Conservation (phyloP, 345 rosid species). For the Hevea brasiliensis region DNA sequence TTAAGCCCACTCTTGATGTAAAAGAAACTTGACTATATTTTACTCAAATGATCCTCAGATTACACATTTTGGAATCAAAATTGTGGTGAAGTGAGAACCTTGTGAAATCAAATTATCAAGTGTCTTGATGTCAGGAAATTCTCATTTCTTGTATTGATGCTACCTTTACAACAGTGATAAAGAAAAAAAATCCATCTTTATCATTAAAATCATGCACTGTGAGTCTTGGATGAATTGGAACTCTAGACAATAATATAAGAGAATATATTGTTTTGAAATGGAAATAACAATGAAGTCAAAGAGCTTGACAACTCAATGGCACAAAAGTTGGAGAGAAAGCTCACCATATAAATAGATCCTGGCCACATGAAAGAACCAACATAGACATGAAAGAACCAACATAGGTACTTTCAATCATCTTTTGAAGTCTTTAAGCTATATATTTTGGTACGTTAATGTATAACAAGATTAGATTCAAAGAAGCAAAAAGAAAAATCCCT, state of each 20-base stretch:
- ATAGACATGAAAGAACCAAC: neutral
- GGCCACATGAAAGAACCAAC: neutral
- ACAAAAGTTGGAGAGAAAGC: conserved; percentile 17
- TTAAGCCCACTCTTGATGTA: no score
- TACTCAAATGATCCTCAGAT: no score
- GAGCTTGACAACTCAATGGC: conserved; percentile 26
- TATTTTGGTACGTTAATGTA: conserved; percentile 12
- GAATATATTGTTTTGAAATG: neutral
- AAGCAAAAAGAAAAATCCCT: conserved; percentile 27
- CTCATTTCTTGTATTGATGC: neutral
- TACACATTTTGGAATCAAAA: no score
- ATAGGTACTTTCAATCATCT: conserved; percentile 6
- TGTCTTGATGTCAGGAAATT: neutral
- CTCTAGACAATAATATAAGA: neutral
- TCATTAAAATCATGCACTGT: neutral
- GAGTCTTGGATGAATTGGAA: neutral
- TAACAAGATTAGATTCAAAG: conserved; percentile 43
- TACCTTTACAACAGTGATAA: neutral
- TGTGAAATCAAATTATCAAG: neutral
- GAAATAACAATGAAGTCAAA: conserved; percentile 16
- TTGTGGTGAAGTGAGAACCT: no score
- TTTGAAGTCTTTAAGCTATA: conserved; percentile 7
- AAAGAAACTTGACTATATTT: no score
- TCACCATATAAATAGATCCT: neutral
- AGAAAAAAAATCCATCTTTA: neutral